Evolutionary conservation across 345 rosid genomes (phyloP).

Genomic region (Kernera saxatilis): DNA sequence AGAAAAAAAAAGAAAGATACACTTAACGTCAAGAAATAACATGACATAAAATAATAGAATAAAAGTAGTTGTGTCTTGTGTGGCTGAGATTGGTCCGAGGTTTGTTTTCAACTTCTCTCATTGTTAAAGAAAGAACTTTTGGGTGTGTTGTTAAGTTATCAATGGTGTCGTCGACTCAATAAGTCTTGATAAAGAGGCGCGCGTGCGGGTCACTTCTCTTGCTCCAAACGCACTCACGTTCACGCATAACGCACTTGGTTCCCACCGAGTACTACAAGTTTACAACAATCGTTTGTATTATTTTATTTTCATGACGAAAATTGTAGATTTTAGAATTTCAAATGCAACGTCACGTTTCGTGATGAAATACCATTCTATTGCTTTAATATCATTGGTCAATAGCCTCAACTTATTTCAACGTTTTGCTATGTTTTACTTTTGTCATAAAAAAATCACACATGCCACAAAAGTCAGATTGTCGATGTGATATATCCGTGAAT

Average conservation of each 20-base stretch:
- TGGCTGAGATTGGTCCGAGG: conserved; percentile 18
- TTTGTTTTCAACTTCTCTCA: conserved; percentile 1
- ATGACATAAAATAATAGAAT: neutral
- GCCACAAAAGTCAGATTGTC: conserved; percentile 1
- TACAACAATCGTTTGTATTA: neutral
- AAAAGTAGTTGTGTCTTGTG: neutral
- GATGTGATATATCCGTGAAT: neutral
- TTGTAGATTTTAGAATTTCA: neutral
- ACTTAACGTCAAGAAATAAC: neutral
- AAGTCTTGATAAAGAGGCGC: neutral
- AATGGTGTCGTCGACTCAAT: neutral
- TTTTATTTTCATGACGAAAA: neutral
- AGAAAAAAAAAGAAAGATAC: too few species aligned
- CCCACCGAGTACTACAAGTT: neutral
- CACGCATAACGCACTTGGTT: conserved; percentile 21
- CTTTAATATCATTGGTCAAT: neutral
- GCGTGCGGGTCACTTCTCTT: neutral
- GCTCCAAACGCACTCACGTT: conserved; percentile 8
- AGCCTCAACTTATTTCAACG: neutral
- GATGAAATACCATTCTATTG: conserved; percentile 1
- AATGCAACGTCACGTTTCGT: conserved; percentile 9
- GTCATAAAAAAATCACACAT: neutral
- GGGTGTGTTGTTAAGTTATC: neutral
- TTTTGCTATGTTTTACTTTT: neutral
- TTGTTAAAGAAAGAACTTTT: neutral